Conservation (phyloP, 169 alveolate species). For the Theileria annulata region DNA sequence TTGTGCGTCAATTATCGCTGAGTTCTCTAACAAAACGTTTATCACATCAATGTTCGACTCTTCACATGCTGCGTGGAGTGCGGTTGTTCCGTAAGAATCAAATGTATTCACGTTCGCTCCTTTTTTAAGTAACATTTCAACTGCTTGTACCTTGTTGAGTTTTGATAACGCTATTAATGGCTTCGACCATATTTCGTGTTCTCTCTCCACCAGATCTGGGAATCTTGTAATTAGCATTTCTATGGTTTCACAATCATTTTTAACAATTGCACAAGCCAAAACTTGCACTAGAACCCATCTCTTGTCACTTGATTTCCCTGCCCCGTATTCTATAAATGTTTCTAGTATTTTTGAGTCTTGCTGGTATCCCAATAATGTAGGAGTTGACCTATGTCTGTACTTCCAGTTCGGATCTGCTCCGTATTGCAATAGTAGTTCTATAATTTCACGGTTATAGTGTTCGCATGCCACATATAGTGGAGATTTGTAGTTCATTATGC, state of each 20-base stretch:
- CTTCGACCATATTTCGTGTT: constrained; percentile 82
- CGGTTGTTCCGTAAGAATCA: constrained; percentile 59
- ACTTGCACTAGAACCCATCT: constrained; percentile 81
- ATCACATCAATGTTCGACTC: constrained; percentile 78
- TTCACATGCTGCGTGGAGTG: constrained; percentile 82
- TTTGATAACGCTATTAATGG: constrained; percentile 81
- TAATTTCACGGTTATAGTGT: constrained; percentile 72
- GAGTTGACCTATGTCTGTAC: constrained; percentile 76
- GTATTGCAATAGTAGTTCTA: constrained; percentile 74
- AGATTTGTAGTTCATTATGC: constrained; percentile 78
- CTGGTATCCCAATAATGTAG: constrained; percentile 82
- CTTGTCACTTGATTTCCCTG: constrained; percentile 75
- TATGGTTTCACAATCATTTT: constrained; percentile 73
- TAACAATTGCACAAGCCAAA: constrained; percentile 78
- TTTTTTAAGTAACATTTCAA: constrained; percentile 58
- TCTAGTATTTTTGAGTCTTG: constrained; percentile 79
- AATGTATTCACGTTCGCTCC: constrained; percentile 51
- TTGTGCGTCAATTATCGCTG: constrained; percentile 68
- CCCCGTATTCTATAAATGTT: constrained; percentile 82
- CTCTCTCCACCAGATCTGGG: constrained; percentile 80
- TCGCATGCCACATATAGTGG: constrained; percentile 88
- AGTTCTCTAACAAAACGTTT: constrained; percentile 55
- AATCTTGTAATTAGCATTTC: constrained; percentile 70
- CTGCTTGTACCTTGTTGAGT: constrained; percentile 60
- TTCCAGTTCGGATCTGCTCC: constrained; percentile 87